Percentiles rank a stretch among this genome's conserved stretches.
phyloP scores from a whole-genome alignment of 805 yeast species.

The Hanseniaspora lachancei region DNA sequence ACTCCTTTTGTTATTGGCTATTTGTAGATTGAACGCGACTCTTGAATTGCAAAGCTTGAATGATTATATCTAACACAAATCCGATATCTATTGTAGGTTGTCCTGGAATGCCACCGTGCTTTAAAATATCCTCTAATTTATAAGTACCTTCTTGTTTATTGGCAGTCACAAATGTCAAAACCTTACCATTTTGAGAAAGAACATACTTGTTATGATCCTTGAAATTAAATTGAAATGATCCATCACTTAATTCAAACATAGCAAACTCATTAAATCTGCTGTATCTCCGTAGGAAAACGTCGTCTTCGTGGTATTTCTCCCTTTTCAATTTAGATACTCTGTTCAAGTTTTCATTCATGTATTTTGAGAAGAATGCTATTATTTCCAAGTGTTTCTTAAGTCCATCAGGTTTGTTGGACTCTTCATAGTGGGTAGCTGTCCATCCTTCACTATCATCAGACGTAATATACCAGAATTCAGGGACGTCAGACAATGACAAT shows the following conservation, averaged over 20 bases:
- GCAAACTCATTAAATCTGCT: slow-evolving; percentile 67
- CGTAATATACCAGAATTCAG: slow-evolving; percentile 51
- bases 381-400: slow-evolving; percentile 66
- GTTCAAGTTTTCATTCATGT: slow-evolving; percentile 82
- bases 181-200: slow-evolving; percentile 59
- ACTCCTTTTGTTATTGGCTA: not conserved
- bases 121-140: slow-evolving; percentile 38
- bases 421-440: slow-evolving; percentile 37
- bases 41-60: slow-evolving; percentile 44
- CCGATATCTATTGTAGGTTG: slow-evolving; percentile 33
- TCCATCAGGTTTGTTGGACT: slow-evolving; percentile 33
- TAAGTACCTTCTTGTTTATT: slow-evolving; percentile 57
- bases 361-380: slow-evolving; percentile 75
- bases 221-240: slow-evolving; percentile 86
- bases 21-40: slow-evolving; percentile 21
- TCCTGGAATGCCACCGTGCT: slow-evolving; percentile 36
- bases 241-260: slow-evolving; percentile 87
- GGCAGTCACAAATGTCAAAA: slow-evolving; percentile 72
- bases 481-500: slow-evolving; percentile 52
- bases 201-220: slow-evolving; percentile 87
- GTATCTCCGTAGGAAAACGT: slow-evolving; percentile 68
- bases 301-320: slow-evolving; percentile 44
- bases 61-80: slow-evolving; percentile 43
- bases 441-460: slow-evolving; percentile 40
- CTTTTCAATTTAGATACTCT: slow-evolving; percentile 50